Evolutionary conservation across 768 basidiomycete species (phyloP).

Genomic region (Crepidotus variabilis): DNA sequence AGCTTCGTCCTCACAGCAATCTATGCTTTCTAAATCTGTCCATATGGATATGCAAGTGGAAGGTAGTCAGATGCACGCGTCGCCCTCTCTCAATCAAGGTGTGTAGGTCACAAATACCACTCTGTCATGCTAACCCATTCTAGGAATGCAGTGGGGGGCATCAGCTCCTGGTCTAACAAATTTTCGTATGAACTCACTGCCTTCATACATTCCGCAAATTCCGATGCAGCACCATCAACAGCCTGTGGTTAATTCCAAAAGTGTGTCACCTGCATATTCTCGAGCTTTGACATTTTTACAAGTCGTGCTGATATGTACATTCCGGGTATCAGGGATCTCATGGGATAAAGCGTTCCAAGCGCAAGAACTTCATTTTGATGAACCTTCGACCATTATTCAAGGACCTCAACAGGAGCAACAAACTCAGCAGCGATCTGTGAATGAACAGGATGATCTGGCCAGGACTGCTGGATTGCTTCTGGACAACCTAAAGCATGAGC

Average conservation of each 20-base stretch:
- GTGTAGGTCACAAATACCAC: background rate
- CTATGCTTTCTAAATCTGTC: background rate
- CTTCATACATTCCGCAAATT: slow-evolving; percentile 26
- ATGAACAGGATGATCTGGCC: slow-evolving; percentile 69
- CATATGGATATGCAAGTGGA: background rate
- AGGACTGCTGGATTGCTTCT: slow-evolving; percentile 76
- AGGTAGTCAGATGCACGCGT: background rate
- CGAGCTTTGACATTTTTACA: background rate
- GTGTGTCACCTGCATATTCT: slow-evolving; percentile 28
- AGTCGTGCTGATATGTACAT: background rate
- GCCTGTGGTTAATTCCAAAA: slow-evolving; percentile 31
- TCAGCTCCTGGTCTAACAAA: slow-evolving; percentile 36
- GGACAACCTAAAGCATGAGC: slow-evolving; percentile 68
- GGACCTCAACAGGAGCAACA: slow-evolving; percentile 16
- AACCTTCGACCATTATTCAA: slow-evolving; percentile 8
- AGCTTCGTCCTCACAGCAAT: background rate
- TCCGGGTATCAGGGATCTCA: slow-evolving; percentile 29
- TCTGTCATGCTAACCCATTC: background rate
- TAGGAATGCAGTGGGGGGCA: background rate
- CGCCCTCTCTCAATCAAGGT: background rate
- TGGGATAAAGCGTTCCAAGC: slow-evolving; percentile 69
- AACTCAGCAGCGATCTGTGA: slow-evolving; percentile 14
- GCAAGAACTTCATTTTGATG: slow-evolving; percentile 41
- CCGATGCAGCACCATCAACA: slow-evolving; percentile 23
- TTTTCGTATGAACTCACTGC: slow-evolving; percentile 36